Conservation (phyloP, 306 rosid genomes). For the Boehmeria nivea region DNA sequence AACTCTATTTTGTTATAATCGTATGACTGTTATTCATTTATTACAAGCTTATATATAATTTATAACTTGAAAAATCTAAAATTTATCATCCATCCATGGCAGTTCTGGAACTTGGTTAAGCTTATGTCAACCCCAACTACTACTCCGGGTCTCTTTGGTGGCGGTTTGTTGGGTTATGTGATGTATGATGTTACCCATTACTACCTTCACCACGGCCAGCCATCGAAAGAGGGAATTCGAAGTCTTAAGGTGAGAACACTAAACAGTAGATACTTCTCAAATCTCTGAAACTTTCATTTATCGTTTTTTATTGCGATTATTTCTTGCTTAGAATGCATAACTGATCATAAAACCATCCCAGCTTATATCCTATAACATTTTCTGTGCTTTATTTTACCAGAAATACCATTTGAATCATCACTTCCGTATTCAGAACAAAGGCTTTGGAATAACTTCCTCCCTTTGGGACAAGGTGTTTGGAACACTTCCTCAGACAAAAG, state of each 20-base stretch:
- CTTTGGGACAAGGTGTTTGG: constrained; percentile 87
- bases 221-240: constrained; percentile 41
- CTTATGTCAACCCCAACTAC: constrained; percentile 58
- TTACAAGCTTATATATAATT: neutral
- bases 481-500: constrained; percentile 67
- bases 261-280: neutral
- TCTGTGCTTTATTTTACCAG: constrained; percentile 38
- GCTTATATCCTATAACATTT: neutral
- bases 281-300: neutral
- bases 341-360: neutral
- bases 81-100: constrained; percentile 28
- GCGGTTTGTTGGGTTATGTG: constrained; percentile 90
- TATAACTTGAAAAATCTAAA: constrained; percentile 15
- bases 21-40: neutral
- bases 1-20: neutral
- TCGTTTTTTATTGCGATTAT: no score
- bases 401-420: constrained; percentile 92
- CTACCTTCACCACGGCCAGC: constrained; percentile 93
- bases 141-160: constrained; percentile 83
- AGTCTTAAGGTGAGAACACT: constrained; percentile 64
- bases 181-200: constrained; percentile 89
- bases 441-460: constrained; percentile 87
- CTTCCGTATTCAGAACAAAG: constrained; percentile 74
- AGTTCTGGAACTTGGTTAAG: constrained; percentile 77
- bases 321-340: neutral